These are phyloP conservation scores for Microbotryomycetes sp. DNA, from an alignment of 1,284 basidiomycete genomes.

Conservation along the genomic window DNA sequence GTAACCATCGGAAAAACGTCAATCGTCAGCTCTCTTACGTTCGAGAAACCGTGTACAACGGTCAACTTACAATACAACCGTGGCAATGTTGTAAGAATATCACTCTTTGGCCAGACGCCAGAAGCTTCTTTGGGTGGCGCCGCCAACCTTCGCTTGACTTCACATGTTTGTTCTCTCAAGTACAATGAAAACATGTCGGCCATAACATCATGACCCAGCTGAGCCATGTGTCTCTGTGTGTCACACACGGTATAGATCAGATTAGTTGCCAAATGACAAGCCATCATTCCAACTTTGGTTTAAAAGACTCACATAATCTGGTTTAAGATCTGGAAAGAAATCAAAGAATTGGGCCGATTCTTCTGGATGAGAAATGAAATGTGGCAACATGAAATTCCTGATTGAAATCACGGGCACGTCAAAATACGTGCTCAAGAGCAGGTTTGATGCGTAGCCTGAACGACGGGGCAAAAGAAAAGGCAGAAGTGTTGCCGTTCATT, in stretches of 20 bases:
- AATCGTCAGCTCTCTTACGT: background rate
- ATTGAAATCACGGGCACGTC: constrained; percentile 26
- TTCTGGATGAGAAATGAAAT: constrained; percentile 20
- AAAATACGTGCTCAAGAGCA: constrained; percentile 15
- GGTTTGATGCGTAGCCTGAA: constrained; percentile 3
- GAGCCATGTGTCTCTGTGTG: constrained; percentile 20
- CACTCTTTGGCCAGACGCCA: background rate
- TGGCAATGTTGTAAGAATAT: background rate
- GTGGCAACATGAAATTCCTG: constrained; percentile 24
- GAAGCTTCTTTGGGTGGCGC: background rate
- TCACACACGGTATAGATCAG: too few species aligned
- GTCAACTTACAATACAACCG: background rate
- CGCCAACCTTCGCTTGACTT: constrained; percentile 2
- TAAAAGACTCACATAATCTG: constrained; percentile 11
- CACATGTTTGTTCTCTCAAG: constrained; percentile 23
- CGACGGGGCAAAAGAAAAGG: background rate
- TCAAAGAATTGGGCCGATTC: constrained; percentile 11
- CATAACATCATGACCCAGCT: constrained; percentile 4
- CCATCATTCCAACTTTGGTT: too few species aligned
- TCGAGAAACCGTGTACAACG: background rate
- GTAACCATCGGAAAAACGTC: background rate
- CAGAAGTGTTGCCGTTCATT: background rate
- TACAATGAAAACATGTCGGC: constrained; percentile 30
- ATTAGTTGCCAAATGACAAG: background rate
- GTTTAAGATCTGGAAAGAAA: background rate